Conservation (phyloP, 2,329 filamentous ascomycete species). For the Aspergillus sergii region DNA sequence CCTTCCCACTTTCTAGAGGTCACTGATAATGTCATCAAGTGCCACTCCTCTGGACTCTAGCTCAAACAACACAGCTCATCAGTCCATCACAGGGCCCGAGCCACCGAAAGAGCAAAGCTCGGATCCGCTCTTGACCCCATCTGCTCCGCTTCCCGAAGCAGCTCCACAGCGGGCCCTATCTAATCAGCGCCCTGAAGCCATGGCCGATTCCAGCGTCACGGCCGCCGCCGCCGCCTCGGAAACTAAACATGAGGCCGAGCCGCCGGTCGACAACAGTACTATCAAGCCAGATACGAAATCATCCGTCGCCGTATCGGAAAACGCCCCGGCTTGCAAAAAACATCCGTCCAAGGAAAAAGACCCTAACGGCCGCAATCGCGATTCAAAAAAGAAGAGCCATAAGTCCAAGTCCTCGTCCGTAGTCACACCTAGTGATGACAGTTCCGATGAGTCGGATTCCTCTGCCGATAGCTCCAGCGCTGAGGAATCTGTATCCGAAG, state of each 20-base stretch:
- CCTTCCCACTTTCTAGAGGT: neutral
- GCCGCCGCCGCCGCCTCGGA: constrained; percentile 23
- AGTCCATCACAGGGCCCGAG: constrained; percentile 16
- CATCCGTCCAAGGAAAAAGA: constrained; percentile 27
- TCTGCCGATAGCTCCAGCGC: constrained; percentile 22
- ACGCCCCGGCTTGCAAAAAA: constrained; percentile 35
- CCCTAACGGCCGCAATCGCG: constrained; percentile 20
- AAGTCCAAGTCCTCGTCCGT: constrained; percentile 23
- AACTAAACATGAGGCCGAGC: constrained; percentile 35
- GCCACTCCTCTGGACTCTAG: constrained; percentile 1
- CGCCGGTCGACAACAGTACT: constrained; percentile 28
- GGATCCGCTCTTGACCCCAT: constrained; percentile 10
- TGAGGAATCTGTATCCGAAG: constrained; percentile 19
- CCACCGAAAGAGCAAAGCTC: constrained; percentile 25
- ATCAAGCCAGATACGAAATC: constrained; percentile 28
- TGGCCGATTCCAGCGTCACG: constrained; percentile 33
- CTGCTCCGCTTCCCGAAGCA: constrained; percentile 23
- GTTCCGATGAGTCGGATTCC: constrained; percentile 10
- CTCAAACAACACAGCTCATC: constrained; percentile 5
- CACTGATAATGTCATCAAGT: constrained; percentile 15
- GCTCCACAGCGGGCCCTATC: constrained; percentile 25
- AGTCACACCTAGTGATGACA: constrained; percentile 24
- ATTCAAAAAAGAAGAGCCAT: constrained; percentile 27
- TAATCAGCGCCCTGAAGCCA: constrained; percentile 16
- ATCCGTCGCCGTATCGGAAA: constrained; percentile 26